Evolutionary conservation across 2,329 filamentous ascomycete species (phyloP).

Genomic region (Calonectria ilicicola): DNA sequence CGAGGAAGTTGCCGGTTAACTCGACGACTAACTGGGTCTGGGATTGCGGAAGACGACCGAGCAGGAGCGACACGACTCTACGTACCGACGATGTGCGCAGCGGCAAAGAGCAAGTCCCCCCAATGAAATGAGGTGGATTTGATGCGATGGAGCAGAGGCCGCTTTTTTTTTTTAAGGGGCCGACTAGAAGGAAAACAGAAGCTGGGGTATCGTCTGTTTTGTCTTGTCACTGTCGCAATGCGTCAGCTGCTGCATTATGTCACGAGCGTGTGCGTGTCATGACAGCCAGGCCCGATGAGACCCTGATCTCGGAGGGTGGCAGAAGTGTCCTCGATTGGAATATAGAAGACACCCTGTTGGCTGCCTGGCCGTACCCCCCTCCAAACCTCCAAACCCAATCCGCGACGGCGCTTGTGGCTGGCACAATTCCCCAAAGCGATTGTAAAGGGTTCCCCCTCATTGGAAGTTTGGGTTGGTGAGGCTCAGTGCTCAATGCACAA

Average conservation of each 20-base stretch:
- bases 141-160: slow-evolving; percentile 37
- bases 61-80: slow-evolving; percentile 29
- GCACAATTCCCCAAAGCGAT: background rate
- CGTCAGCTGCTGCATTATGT: slow-evolving; percentile 21
- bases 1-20: slow-evolving; percentile 43
- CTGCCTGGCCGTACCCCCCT: background rate
- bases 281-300: background rate
- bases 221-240: slow-evolving; percentile 17
- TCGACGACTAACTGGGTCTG: slow-evolving; percentile 12
- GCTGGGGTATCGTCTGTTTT: slow-evolving; percentile 37
- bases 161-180: slow-evolving; percentile 31
- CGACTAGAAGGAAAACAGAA: slow-evolving; percentile 25
- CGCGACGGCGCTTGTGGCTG: slow-evolving; percentile 12
- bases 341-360: slow-evolving; percentile 7
- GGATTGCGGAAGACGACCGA: slow-evolving; percentile 39
- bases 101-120: slow-evolving; percentile 36
- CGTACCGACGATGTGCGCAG: slow-evolving; percentile 26
- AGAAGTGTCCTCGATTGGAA: slow-evolving; percentile 6
- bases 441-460: background rate
- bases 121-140: slow-evolving; percentile 44
- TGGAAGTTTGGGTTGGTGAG: background rate
- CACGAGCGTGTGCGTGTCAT: slow-evolving; percentile 9
- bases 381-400: background rate
- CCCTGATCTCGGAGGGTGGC: background rate
- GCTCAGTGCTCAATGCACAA: background rate